Conservation (phyloP, 2,329 filamentous ascomycete species). For the Chrysoporthe cubensis region DNA sequence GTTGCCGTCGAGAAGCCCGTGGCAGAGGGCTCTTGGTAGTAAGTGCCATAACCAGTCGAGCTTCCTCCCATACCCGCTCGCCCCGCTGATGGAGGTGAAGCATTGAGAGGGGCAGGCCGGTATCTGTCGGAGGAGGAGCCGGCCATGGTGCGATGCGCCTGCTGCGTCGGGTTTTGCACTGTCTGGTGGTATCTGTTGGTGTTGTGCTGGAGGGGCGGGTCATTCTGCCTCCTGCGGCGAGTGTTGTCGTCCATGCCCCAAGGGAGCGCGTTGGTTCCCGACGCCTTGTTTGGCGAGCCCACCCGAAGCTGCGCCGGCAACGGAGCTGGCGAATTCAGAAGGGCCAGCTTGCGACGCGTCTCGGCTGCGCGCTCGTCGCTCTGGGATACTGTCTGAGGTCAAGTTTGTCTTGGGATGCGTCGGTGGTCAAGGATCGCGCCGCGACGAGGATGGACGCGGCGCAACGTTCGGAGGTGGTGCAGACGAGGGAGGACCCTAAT, state of each 20-base stretch:
- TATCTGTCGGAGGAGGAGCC: slow-evolving; percentile 54
- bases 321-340: slow-evolving; percentile 62
- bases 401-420: slow-evolving; percentile 21
- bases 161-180: slow-evolving; percentile 52
- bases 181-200: slow-evolving; percentile 55
- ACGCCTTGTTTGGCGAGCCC: slow-evolving; percentile 61
- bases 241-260: slow-evolving; percentile 79
- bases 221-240: slow-evolving; percentile 69
- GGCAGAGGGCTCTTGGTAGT: slow-evolving; percentile 60
- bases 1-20: slow-evolving; percentile 53
- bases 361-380: slow-evolving; percentile 39
- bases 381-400: slow-evolving; percentile 18
- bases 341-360: slow-evolving; percentile 62
- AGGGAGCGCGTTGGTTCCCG: slow-evolving; percentile 52
- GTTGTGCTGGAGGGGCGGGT: slow-evolving; percentile 71
- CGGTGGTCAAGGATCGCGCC: slow-evolving; percentile 16
- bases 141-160: slow-evolving; percentile 48
- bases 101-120: slow-evolving; percentile 53
- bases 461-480: slow-evolving; percentile 25
- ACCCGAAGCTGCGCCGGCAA: slow-evolving; percentile 69
- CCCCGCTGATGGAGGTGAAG: slow-evolving; percentile 49
- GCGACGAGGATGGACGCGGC: slow-evolving; percentile 22
- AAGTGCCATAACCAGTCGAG: slow-evolving; percentile 60
- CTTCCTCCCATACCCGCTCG: slow-evolving; percentile 56
- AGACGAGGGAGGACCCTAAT: slow-evolving; percentile 22